These are phyloP conservation scores for Dactylorhiza incarnata DNA, from an alignment of 106 monocot genomes.

Conservation along the genomic window DNA sequence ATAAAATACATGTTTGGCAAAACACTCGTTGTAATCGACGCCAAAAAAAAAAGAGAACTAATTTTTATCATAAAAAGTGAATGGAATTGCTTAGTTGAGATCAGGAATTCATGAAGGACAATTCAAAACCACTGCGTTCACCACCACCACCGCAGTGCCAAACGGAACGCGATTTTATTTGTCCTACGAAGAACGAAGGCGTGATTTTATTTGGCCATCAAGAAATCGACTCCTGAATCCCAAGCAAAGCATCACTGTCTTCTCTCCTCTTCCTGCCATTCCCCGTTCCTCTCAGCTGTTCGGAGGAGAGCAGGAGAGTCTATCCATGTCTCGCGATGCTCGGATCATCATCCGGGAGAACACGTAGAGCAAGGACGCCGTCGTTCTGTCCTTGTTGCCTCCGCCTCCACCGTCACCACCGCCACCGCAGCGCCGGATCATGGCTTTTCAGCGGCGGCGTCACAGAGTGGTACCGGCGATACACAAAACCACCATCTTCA, in stretches of 20 bases:
- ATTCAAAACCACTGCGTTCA: no score
- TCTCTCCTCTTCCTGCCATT: neutral
- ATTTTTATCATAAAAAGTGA: no score
- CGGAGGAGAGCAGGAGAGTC: neutral
- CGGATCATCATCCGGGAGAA: no score
- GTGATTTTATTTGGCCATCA: no score
- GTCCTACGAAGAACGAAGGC: no score
- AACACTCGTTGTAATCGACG: no score
- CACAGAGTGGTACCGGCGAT: constrained; percentile 13
- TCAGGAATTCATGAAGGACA: no score
- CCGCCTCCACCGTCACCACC: neutral
- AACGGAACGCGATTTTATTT: no score
- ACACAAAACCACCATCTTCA: constrained; percentile 16
- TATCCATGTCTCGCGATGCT: neutral
- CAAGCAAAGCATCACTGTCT: neutral
- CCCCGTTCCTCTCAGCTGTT: neutral
- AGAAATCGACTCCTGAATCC: neutral
- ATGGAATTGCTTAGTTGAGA: no score
- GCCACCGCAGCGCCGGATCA: constrained; percentile 4
- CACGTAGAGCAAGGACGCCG: neutral
- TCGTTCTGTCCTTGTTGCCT: neutral
- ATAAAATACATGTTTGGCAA: no score
- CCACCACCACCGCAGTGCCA: no score
- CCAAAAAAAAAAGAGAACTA: no score
- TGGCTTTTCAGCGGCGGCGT: constrained; percentile 50